phyloP scores from a whole-genome alignment of 805 yeast species.

The Candida vartiovaarae region DNA sequence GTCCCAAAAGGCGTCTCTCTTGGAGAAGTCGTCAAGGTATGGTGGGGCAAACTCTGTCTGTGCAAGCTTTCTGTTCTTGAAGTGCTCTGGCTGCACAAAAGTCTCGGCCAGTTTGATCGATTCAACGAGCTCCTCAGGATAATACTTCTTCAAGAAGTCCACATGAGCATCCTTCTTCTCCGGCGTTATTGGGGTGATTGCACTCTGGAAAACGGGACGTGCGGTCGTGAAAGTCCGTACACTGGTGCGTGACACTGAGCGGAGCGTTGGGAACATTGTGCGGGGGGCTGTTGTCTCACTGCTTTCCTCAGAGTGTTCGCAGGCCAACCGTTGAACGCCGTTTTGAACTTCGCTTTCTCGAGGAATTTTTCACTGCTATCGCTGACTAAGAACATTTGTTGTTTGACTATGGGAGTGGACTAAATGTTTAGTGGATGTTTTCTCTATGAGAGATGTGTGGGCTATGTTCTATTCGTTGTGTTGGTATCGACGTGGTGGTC shows the following conservation, averaged over 20 bases:
- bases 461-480: no score
- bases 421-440: no score
- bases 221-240: conserved; percentile 6
- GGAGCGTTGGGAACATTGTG: conserved; percentile 1
- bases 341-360: no score
- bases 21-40: conserved; percentile 62
- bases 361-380: no score
- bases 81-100: conserved; percentile 58
- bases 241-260: background rate
- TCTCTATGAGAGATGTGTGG: no score
- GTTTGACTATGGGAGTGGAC: no score
- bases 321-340: no score
- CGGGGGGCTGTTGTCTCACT: background rate
- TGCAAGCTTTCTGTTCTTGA: conserved; percentile 34
- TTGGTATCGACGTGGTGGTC: no score
- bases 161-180: conserved; percentile 22
- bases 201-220: conserved; percentile 1
- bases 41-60: conserved; percentile 59
- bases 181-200: conserved; percentile 2
- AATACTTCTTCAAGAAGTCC: conserved; percentile 54
- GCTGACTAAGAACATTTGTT: no score
- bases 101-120: conserved; percentile 79
- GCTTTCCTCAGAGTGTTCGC: no score
- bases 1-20: conserved; percentile 74
- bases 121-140: conserved; percentile 74